Evolutionary conservation across 2,329 filamentous ascomycete species (phyloP).

Genomic region (Fulvia fulva): DNA sequence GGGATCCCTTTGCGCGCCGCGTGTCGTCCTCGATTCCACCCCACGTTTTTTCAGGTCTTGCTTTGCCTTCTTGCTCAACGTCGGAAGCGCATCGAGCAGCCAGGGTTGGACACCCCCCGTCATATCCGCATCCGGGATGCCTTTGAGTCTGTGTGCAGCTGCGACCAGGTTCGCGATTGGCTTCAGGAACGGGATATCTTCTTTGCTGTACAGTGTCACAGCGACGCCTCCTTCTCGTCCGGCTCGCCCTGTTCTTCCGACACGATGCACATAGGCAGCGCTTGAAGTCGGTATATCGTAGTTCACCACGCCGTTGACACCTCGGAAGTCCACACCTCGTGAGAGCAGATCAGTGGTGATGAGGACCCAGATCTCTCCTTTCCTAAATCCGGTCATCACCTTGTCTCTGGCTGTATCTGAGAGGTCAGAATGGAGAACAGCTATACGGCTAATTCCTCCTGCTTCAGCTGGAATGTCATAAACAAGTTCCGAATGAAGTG

Average conservation of each 20-base stretch:
- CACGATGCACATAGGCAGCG: constrained; percentile 87
- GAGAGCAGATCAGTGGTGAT: constrained; percentile 93
- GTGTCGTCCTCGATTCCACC: constrained; percentile 62
- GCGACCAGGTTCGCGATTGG: constrained; percentile 90
- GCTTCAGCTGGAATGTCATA: constrained; percentile 92
- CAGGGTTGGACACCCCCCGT: constrained; percentile 66
- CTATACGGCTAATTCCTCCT: constrained; percentile 77
- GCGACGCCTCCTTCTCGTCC: constrained; percentile 83
- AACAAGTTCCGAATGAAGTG: constrained; percentile 81
- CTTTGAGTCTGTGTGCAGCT: constrained; percentile 67
- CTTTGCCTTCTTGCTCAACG: constrained; percentile 76
- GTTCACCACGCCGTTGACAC: constrained; percentile 93
- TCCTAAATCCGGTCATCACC: constrained; percentile 86
- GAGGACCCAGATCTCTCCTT: constrained; percentile 90
- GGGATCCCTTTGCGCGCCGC: constrained; percentile 36
- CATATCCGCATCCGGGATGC: constrained; percentile 33
- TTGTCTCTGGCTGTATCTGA: constrained; percentile 68
- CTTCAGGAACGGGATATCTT: constrained; percentile 86
- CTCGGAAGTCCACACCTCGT: constrained; percentile 89
- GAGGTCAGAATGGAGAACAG: constrained; percentile 84
- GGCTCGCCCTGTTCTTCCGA: constrained; percentile 84
- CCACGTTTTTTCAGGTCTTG: constrained; percentile 78
- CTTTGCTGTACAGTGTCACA: constrained; percentile 92
- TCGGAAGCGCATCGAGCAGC: constrained; percentile 82
- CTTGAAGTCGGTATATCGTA: constrained; percentile 94